phyloP scores from a whole-genome alignment of 257 asterid genomes.

The Lycium ferocissimum region DNA sequence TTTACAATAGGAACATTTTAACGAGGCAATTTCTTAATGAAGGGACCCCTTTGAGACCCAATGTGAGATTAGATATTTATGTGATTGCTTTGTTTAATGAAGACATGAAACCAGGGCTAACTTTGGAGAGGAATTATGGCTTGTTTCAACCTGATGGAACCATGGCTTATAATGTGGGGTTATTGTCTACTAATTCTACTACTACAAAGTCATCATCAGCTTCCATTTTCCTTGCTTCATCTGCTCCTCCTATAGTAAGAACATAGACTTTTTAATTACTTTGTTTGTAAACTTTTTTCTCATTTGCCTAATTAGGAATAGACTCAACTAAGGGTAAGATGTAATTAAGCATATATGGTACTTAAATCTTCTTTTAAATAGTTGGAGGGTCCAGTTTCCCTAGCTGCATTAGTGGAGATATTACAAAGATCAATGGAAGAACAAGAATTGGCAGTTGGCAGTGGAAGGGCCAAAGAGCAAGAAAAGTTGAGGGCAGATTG shows the following conservation, averaged over 20 bases:
- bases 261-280: background rate
- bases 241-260: conserved; percentile 55
- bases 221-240: conserved; percentile 37
- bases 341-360: background rate
- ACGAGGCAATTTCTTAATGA: conserved; percentile 61
- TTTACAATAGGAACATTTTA: conserved; percentile 68
- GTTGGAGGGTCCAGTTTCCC: conserved; percentile 83
- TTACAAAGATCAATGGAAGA: conserved; percentile 75
- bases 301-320: background rate
- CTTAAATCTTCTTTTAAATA: conserved; percentile 30
- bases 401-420: conserved; percentile 69
- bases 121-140: conserved; percentile 78
- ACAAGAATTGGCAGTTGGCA: conserved; percentile 70
- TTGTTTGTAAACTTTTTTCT: background rate
- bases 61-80: conserved; percentile 61
- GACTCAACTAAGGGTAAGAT: background rate
- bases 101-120: conserved; percentile 82
- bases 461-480: conserved; percentile 51
- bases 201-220: conserved; percentile 19
- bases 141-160: conserved; percentile 73
- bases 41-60: conserved; percentile 82
- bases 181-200: conserved; percentile 38
- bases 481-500: conserved; percentile 52
- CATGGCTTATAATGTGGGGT: conserved; percentile 64
- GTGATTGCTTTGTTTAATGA: conserved; percentile 84